A percentile compares a stretch with the other conserved stretches of the same genome.
Conservation (phyloP, 352 stramenopile genomes). For the Plasmopara muralis region DNA sequence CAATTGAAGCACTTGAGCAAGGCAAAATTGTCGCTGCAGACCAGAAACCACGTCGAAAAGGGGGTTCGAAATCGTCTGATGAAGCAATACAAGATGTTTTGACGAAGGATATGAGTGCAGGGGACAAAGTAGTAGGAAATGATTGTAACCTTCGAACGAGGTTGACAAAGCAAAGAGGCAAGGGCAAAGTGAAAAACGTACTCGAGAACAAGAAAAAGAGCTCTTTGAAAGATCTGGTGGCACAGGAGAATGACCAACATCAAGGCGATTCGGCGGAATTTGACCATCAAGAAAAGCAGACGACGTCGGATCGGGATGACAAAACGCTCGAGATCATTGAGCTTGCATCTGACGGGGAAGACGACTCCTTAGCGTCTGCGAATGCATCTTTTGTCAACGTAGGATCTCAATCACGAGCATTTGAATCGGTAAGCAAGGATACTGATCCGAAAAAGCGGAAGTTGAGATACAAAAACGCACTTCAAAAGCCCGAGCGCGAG, state of each 20-base stretch:
- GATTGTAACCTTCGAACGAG: neutral
- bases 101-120: neutral
- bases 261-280: neutral
- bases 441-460: neutral
- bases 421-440: neutral
- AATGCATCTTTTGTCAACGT: neutral
- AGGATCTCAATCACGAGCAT: neutral
- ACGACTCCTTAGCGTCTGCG: neutral
- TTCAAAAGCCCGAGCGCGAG: no score
- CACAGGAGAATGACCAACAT: neutral
- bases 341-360: neutral
- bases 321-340: neutral
- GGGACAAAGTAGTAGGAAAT: neutral
- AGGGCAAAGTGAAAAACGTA: neutral
- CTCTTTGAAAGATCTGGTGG: neutral
- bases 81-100: no score
- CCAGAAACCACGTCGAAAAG: neutral
- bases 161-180: neutral
- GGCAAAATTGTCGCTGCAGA: neutral
- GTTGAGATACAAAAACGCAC: neutral
- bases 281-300: neutral
- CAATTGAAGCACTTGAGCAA: neutral
- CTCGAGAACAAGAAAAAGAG: neutral
- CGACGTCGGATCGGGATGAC: neutral
- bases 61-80: neutral